Conservation (phyloP, 768 basidiomycete species). For the Pleurotus salmoneostramineus region DNA sequence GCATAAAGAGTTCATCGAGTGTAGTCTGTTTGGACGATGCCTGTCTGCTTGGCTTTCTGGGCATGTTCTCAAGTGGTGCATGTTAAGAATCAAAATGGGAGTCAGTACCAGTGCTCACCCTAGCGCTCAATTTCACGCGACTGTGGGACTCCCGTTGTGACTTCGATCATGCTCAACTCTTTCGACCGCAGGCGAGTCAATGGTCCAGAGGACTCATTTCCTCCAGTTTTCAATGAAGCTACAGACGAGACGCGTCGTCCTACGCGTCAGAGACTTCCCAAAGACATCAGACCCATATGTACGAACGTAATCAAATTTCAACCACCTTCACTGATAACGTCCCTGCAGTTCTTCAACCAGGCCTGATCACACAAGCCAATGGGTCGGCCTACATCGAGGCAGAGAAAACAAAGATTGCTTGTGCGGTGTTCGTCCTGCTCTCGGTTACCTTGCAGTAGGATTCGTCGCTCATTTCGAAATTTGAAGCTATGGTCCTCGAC, state of each 20-base stretch:
- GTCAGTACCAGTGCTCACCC: too few species aligned
- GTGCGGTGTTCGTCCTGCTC: constrained; percentile 74
- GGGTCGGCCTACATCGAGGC: constrained; percentile 97
- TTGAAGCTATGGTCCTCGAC: constrained; percentile 77
- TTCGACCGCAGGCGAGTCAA: constrained; percentile 88
- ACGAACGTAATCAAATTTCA: constrained; percentile 16
- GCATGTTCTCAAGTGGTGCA: too few species aligned
- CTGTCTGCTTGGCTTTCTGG: too few species aligned
- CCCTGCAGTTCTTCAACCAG: constrained; percentile 75
- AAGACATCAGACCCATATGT: constrained; percentile 88
- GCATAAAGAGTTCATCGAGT: neutral
- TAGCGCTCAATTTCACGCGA: too few species aligned
- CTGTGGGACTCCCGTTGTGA: constrained; percentile 9
- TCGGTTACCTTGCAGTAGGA: neutral
- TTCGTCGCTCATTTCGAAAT: constrained; percentile 10
- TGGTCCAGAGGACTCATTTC: constrained; percentile 81
- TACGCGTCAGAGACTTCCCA: constrained; percentile 47
- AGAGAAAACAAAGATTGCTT: constrained; percentile 88
- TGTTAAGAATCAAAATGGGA: too few species aligned
- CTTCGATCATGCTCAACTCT: constrained; percentile 43
- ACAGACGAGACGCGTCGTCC: constrained; percentile 26
- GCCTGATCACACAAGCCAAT: constrained; percentile 89
- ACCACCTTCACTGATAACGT: constrained; percentile 14
- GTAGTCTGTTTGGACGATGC: neutral
- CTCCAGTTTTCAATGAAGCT: constrained; percentile 55